Evolutionary conservation across 2,329 filamentous ascomycete genomes (phyloP).

Genomic region (Coniochaeta sp.): DNA sequence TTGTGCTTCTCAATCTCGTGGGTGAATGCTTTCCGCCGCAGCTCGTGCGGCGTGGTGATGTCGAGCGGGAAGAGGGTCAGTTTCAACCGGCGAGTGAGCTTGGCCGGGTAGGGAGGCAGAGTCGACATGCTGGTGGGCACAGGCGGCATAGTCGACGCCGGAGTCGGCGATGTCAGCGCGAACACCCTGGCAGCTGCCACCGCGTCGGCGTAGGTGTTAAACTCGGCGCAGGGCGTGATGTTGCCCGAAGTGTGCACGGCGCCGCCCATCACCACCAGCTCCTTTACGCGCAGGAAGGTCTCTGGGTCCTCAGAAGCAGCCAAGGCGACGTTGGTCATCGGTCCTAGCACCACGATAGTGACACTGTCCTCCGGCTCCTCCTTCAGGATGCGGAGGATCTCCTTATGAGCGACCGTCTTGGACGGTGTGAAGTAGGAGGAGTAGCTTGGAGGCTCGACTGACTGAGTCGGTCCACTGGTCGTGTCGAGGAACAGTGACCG

Average conservation of each 20-base stretch:
- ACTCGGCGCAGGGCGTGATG: slow-evolving; percentile 78
- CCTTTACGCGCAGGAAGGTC: slow-evolving; percentile 80
- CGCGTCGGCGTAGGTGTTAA: slow-evolving; percentile 90
- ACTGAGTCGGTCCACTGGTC: slow-evolving; percentile 15
- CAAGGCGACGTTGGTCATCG: slow-evolving; percentile 86
- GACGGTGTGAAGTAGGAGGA: slow-evolving; percentile 68
- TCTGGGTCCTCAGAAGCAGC: slow-evolving; percentile 85
- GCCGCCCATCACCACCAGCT: slow-evolving; percentile 94
- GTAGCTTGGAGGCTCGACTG: slow-evolving; percentile 34
- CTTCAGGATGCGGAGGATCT: slow-evolving; percentile 79
- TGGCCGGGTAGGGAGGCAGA: slow-evolving; percentile 55
- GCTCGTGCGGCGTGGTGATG: slow-evolving; percentile 64
- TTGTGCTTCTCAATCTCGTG: slow-evolving; percentile 47
- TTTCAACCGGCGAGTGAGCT: slow-evolving; percentile 55
- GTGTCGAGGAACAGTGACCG: slow-evolving; percentile 54
- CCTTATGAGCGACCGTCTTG: slow-evolving; percentile 64
- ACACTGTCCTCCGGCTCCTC: slow-evolving; percentile 79
- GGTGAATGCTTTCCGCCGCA: slow-evolving; percentile 54
- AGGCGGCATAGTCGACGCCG: slow-evolving; percentile 74
- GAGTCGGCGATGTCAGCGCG: slow-evolving; percentile 66
- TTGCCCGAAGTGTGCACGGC: slow-evolving; percentile 76
- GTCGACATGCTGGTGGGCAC: slow-evolving; percentile 41
- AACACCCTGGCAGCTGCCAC: slow-evolving; percentile 70
- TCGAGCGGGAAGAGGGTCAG: slow-evolving; percentile 70
- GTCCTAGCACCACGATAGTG: slow-evolving; percentile 84